Base-by-base conservation (phyloP, 2,329 filamentous ascomycete species). In the Lachnellula willkommii region DNA sequence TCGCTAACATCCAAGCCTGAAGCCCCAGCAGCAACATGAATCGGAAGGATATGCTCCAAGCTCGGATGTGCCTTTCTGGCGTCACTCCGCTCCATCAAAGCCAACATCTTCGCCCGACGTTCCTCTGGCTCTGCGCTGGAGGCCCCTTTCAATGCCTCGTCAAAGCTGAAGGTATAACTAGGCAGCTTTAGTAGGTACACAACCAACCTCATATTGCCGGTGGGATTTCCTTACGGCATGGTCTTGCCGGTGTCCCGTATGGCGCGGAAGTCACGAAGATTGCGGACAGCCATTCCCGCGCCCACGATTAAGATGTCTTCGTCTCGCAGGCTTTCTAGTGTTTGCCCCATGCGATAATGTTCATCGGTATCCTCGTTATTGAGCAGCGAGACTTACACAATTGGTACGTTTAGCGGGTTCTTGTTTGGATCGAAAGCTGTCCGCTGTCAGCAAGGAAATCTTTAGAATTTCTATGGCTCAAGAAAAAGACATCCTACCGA, bases 221-320 rank as follows among this genome's bases (percentile, higher is more conserved):
- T 24, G 35, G 56, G 40, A 20, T 77, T 75, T 2, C 79, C 74
- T 65, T 87, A 88, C 5, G 82, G 81, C 65, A 85, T 64, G 0
- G 82, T 7, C 81, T 81, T 62, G 83, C 63, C 1, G 82, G 80
- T 15, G 64, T 66, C 5, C 63, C 67, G 50, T 14, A 72, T 69
- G 58, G 73, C 72, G 22, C 72, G 72, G 62, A 74, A 73, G 63
- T 88, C 83, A 1, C 79, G 75, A 43, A 88, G 73, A 65, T 88
- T 88, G 64, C 88, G 85, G 17, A 88, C 87, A 1, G 86, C 85
- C 85, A 90, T 89, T n/a, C 87, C 87, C 0, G 85, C 85, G 24
- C 80, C 80, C 52, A 90, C 82, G 58, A 90, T 83, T 52, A 86
- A 75, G 53, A 89, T 77, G 24, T 82, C 82, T 57, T 89, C 79